Base-by-base conservation (phyloP, 768 basidiomycete species). In the Termitomyces titanicus region DNA sequence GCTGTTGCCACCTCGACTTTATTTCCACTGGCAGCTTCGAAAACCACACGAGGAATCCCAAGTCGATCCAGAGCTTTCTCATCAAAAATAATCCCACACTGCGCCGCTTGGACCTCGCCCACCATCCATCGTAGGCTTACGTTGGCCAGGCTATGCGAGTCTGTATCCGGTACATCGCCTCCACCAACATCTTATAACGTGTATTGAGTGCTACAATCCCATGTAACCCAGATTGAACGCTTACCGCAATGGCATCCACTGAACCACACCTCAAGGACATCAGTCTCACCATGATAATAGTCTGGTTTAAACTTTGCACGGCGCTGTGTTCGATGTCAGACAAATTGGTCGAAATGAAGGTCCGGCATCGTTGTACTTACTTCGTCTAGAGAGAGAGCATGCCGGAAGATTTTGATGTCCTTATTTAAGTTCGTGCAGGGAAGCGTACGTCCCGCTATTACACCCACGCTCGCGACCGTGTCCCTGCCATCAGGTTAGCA, bases 221-320 rank as follows among this genome's bases (percentile, higher is more conserved):
- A 29, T 42, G 15, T 15, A n/a, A 38, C 17, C 25, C 11, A 24
- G 7, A 17, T 27, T 18, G 17, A 35, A 34, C 38, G 68, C 83
- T 53, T 55, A 89, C 89, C 89, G 40, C 70, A 65, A 61, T 92
- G 90, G 57, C 83, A 82, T 2, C 90, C 90, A 6, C 82, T 62
- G 61, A 93, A 93, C 89, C 89, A 93, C 3, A 92, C 88, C 65
- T 93, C 90, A 12, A 84, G 65, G 13, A 89, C 82, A 66, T 90
- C 82, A 24, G 62, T 63, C 25, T 64, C 48, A 17, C 78, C 71
- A 61, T 88, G 86, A 61, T 83, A 90, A 18, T 76, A 61, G 59
- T 84, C 87, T 2, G 88, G 85, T 25, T 74, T 68, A 64, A 84
- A 91, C 64, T 78, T 82, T n/a, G 79, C 74, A 33, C 88, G 86